Evolutionary conservation across 768 basidiomycete species (phyloP), one percentile per base, ranked within the genome.

Genomic region (Amanita muscaria): DNA sequence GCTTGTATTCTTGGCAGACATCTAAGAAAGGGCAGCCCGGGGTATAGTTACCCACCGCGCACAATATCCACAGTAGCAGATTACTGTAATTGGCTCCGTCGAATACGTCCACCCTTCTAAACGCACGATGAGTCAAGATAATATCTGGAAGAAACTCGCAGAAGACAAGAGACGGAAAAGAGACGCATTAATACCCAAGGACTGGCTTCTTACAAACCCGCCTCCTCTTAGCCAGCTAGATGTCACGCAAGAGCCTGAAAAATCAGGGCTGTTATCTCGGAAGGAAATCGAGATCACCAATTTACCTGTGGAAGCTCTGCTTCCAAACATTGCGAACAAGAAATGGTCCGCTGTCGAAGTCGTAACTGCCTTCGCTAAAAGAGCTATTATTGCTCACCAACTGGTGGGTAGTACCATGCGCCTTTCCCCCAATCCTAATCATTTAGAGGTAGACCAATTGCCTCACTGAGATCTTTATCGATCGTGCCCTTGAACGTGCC

Each of bases 371-470:
- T 89, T 81, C 61, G 79, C 73, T 52, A 88, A 88, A 60, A 67
- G 86, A 33, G 88, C 88, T 0, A 72, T 85, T 33, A 60, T 91
- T 34, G 87, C 87, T 4, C 87, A 91, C 36, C 86, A 88, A 52
- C 57, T 88, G 12, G 84, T 85, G 43, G 54, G 73, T 57, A 10
- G 27, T 43, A n/a, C 19, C 5, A 23, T 40, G 19, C 32, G 16
- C 27, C 35, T n/a, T n/a, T n/a, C n/a, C n/a, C n/a, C n/a, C n/a
- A n/a, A n/a, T n/a, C n/a, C n/a, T n/a, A n/a, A n/a, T n/a, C n/a
- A n/a, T n/a, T n/a, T n/a, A n/a, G n/a, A n/a, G n/a, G n/a, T 53
- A 87, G 84, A 78, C 77, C 5, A 88, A 88, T 51, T 89, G 88
- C 57, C 56, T 90, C 27, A 89, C 87, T 0, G 87, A 89, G 58